Percentiles rank a stretch among this genome's conserved stretches.
Evolutionary conservation across 495 filamentous ascomycete genomes (phyloP).

Genomic region (Tetracladium setigerum): DNA sequence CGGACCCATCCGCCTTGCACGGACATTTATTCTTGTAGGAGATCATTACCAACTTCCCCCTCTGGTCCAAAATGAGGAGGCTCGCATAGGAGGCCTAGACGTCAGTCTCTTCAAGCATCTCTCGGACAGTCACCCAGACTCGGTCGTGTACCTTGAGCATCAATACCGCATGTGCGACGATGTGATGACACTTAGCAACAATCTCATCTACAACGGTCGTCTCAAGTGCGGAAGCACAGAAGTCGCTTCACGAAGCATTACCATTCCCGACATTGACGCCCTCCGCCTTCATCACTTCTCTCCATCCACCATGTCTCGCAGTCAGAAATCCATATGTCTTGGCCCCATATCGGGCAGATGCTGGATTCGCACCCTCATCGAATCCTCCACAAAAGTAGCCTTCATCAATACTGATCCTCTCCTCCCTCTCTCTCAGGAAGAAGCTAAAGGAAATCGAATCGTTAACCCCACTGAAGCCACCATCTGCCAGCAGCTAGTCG

Average conservation of each 20-base stretch:
- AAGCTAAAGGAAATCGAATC: conserved; percentile 70
- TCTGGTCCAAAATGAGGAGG: conserved; percentile 85
- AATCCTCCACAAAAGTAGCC: conserved; percentile 61
- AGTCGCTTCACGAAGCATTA: conserved; percentile 58
- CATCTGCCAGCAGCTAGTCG: conserved; percentile 70
- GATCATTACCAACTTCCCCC: conserved; percentile 95
- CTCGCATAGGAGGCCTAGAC: conserved; percentile 79
- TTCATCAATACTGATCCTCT: conserved; percentile 85
- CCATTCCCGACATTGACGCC: conserved; percentile 52
- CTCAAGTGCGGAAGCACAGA: conserved; percentile 80
- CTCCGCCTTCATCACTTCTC: conserved; percentile 50
- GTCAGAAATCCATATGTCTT: conserved; percentile 40
- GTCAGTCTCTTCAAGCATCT: conserved; percentile 89
- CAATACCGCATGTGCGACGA: conserved; percentile 98
- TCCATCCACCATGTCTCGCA: conserved; percentile 28
- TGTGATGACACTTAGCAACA: conserved; percentile 90
- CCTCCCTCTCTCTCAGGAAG: conserved; percentile 54
- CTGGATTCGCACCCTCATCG: conserved; percentile 76
- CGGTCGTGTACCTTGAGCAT: conserved; percentile 84
- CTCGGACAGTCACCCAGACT: conserved; percentile 76
- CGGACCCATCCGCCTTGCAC: conserved; percentile 86
- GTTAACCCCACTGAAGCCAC: conserved; percentile 75
- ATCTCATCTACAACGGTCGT: conserved; percentile 80
- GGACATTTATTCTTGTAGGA: conserved; percentile 90
- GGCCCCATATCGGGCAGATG: conserved; percentile 46